These are phyloP conservation scores for Annulohypoxylon truncatum DNA, from an alignment of 2,329 filamentous ascomycete species.

Conservation along the genomic window DNA sequence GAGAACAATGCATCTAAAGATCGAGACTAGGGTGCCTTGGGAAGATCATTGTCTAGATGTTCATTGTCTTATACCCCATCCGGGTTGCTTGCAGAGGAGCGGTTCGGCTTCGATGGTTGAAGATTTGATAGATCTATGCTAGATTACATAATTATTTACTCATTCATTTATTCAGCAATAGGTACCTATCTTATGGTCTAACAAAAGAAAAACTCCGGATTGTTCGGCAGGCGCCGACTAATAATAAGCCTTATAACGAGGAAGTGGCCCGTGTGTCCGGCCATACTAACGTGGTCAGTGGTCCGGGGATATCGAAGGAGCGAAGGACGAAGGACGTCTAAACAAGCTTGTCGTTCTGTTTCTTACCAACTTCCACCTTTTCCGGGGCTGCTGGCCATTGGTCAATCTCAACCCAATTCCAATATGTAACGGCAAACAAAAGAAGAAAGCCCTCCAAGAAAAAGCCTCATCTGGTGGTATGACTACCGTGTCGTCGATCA, in stretches of 20 bases:
- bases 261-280: constrained; percentile 19
- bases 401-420: constrained; percentile 15
- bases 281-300: constrained; percentile 5
- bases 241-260: neutral
- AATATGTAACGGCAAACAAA: neutral
- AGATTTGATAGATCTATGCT: neutral
- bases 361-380: constrained; percentile 3
- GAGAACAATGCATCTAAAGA: constrained; percentile 14
- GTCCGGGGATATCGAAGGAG: neutral
- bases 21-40: neutral
- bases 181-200: neutral
- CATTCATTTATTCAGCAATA: constrained; percentile 8
- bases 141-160: constrained; percentile 4
- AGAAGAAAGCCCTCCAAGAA: constrained; percentile 13
- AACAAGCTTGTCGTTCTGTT: constrained; percentile 16
- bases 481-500: constrained; percentile 37
- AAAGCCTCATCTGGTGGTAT: constrained; percentile 37
- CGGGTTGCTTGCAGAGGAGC: constrained; percentile 17
- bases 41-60: constrained; percentile 13
- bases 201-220: constrained; percentile 13
- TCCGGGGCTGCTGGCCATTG: constrained; percentile 3
- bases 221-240: constrained; percentile 31
- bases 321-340: neutral
- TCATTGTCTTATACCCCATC: constrained; percentile 1
- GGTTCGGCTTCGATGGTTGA: constrained; percentile 7